These are phyloP conservation scores for Suillus ampliporus DNA, from an alignment of 768 basidiomycete genomes.

Conservation along the genomic window DNA sequence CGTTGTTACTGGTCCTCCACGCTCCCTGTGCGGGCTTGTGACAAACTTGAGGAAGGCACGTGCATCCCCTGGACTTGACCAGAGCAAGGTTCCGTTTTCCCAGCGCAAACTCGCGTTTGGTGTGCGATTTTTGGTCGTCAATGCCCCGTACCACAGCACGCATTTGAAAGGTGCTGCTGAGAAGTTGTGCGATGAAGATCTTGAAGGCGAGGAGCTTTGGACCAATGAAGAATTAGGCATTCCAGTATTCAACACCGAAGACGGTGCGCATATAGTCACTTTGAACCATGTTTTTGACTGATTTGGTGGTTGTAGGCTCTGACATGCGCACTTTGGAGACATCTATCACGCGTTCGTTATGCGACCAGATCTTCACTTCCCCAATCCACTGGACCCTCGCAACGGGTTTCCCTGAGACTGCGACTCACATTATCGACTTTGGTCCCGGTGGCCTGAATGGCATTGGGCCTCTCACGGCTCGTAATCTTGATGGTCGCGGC, in stretches of 20 bases:
- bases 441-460: constrained; percentile 95
- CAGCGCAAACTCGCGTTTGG: constrained; percentile 95
- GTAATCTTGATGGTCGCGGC: constrained; percentile 92
- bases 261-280: constrained; percentile 60
- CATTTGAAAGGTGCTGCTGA: constrained; percentile 81
- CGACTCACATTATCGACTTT: constrained; percentile 96
- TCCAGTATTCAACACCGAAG: constrained; percentile 91
- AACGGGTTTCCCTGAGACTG: constrained; percentile 85
- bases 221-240: constrained; percentile 68
- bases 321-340: constrained; percentile 75
- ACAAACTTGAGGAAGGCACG: constrained; percentile 89
- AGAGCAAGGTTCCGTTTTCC: constrained; percentile 92
- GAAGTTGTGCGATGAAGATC: constrained; percentile 76
- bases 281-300: constrained; percentile 27
- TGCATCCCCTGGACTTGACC: constrained; percentile 86
- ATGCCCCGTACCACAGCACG: constrained; percentile 93
- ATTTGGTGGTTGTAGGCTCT: constrained; percentile 56
- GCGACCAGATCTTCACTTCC: constrained; percentile 90
- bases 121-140: constrained; percentile 92
- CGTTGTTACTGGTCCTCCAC: constrained; percentile 91
- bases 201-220: constrained; percentile 83
- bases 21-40: constrained; percentile 92
- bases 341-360: constrained; percentile 86
- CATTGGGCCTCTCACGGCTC: constrained; percentile 88
- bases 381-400: constrained; percentile 95